phyloP scores from a whole-genome alignment of 257 asterid species.

The Haberlea rhodopensis region DNA sequence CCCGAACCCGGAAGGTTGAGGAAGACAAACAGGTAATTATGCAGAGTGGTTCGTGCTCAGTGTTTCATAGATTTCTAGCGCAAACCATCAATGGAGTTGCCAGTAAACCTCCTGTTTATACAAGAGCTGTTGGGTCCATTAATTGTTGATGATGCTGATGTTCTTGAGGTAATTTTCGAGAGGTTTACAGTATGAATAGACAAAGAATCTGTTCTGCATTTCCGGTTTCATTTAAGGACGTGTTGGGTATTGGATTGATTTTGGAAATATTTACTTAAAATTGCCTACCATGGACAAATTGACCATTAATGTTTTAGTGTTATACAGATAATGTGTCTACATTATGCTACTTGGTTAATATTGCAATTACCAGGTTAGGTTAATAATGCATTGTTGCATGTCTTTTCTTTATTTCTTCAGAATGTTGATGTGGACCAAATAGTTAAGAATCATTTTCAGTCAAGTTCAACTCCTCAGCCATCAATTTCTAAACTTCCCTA shows the following conservation, averaged over 20 bases:
- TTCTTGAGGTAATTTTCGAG: constrained; percentile 65
- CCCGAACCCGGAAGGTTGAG: constrained; percentile 35
- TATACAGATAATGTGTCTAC: neutral
- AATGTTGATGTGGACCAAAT: constrained; percentile 80
- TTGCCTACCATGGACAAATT: constrained; percentile 1
- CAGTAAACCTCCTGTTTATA: constrained; percentile 32
- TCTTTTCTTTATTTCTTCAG: constrained; percentile 38
- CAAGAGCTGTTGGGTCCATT: constrained; percentile 33
- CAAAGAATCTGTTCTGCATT: constrained; percentile 14
- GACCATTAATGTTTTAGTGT: neutral
- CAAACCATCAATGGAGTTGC: constrained; percentile 33
- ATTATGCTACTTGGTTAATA: constrained; percentile 6
- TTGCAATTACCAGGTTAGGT: constrained; percentile 15
- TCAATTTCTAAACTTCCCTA: constrained; percentile 65
- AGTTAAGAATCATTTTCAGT: constrained; percentile 65
- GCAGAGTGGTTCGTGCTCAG: constrained; percentile 30
- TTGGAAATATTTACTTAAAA: constrained; percentile 4
- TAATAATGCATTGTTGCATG: constrained; percentile 15
- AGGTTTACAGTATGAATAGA: constrained; percentile 18
- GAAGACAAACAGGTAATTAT: constrained; percentile 35
- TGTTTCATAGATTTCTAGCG: constrained; percentile 29
- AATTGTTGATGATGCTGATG: constrained; percentile 72
- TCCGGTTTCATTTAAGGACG: constrained; percentile 9
- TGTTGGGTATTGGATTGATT: constrained; percentile 7
- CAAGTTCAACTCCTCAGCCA: constrained; percentile 73